These are phyloP conservation scores for Cladosporium sp. DNA, from an alignment of 2,329 filamentous ascomycete genomes.

Conservation along the genomic window DNA sequence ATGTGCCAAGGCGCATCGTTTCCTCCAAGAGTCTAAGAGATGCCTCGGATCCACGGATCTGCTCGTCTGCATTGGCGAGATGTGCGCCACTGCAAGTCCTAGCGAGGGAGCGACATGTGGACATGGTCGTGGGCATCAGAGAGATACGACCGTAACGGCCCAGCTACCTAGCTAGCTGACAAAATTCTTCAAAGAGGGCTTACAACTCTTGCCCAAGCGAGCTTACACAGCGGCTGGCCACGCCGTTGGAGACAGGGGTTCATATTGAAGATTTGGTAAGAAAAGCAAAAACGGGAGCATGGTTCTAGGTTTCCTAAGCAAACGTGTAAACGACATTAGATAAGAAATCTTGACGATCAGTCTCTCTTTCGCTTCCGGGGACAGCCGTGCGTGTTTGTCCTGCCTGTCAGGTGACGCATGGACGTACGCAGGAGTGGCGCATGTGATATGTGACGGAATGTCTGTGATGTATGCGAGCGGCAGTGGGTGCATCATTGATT, in stretches of 20 bases:
- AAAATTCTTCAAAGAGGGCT: neutral
- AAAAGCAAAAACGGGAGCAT: neutral
- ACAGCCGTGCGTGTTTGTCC: neutral
- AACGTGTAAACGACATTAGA: neutral
- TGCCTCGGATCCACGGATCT: constrained; percentile 10
- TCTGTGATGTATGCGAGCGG: constrained; percentile 5
- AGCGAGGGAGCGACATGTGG: neutral
- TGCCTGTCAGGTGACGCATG: constrained; percentile 2
- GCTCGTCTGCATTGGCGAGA: constrained; percentile 8
- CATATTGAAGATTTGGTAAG: neutral
- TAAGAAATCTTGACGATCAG: neutral
- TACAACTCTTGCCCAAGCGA: neutral
- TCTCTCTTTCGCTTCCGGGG: neutral
- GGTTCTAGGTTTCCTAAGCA: neutral
- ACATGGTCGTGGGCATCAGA: neutral
- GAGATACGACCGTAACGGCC: constrained; percentile 1
- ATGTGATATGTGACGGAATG: constrained; percentile 3
- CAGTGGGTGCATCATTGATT: neutral
- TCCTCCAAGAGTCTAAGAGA: neutral
- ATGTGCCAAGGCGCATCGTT: neutral
- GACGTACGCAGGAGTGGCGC: constrained; percentile 1
- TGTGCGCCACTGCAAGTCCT: constrained; percentile 1
- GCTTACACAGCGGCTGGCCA: neutral
- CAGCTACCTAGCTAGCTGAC: neutral
- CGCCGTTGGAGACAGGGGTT: neutral